Percentiles rank a stretch among this genome's conserved stretches.
These are phyloP conservation scores for Tagetes patula DNA, from an alignment of 129 eudicot species.

Conservation along the genomic window DNA sequence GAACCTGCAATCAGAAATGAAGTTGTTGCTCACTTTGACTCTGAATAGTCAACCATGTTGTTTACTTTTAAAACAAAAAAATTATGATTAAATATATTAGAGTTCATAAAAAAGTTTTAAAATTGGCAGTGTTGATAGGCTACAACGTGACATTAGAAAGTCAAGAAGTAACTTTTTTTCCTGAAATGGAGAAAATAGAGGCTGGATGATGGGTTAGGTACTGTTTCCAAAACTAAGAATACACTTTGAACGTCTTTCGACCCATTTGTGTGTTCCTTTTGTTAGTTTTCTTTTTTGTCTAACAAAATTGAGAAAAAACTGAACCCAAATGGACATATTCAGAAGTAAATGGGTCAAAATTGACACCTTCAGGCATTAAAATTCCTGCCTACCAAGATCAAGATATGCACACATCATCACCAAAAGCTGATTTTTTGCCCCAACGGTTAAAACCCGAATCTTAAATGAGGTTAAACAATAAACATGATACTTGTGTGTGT, in stretches of 20 bases:
- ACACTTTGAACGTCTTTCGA: neutral
- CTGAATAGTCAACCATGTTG: neutral
- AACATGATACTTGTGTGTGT: neutral
- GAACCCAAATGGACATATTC: neutral
- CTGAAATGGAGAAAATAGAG: conserved; percentile 5
- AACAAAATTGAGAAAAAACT: neutral
- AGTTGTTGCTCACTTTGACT: conserved; percentile 7
- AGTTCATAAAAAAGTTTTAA: neutral
- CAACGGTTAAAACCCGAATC: neutral
- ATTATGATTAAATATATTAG: neutral
- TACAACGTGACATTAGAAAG: neutral
- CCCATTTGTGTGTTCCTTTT: neutral
- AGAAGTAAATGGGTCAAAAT: neutral
- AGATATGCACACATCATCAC: neutral
- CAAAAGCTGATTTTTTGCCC: neutral
- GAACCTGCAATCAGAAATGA: conserved; percentile 54
- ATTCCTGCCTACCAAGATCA: neutral
- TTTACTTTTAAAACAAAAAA: neutral
- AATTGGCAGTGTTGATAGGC: neutral
- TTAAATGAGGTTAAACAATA: neutral
- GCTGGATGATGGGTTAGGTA: neutral
- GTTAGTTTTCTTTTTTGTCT: neutral
- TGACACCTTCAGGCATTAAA: neutral
- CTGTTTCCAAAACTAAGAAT: neutral
- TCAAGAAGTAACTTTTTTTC: neutral